Conservation (phyloP, 2,329 filamentous ascomycete genomes). For the Stagonosporopsis chrysanthemi region DNA sequence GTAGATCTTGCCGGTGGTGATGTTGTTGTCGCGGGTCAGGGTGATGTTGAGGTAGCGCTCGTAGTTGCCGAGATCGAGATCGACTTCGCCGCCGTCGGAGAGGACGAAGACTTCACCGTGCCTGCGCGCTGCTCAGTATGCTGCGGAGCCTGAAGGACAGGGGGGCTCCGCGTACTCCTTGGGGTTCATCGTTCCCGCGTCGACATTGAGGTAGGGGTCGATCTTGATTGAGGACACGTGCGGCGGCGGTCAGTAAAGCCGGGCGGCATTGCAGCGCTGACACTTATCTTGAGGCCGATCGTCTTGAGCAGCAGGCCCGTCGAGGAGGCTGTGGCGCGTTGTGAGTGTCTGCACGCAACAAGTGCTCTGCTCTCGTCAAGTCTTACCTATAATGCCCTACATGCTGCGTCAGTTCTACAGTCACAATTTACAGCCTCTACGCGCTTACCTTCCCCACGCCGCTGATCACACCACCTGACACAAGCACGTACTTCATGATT, state of each 20-base stretch:
- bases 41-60: constrained; percentile 83
- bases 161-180: constrained; percentile 59
- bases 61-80: constrained; percentile 79
- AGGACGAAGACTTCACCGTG: constrained; percentile 92
- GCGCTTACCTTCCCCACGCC: constrained; percentile 57
- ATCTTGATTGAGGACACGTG: constrained; percentile 73
- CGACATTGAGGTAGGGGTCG: constrained; percentile 77
- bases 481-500: constrained; percentile 82
- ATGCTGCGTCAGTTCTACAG: constrained; percentile 33
- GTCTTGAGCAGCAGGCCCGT: constrained; percentile 82
- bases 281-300: constrained; percentile 76
- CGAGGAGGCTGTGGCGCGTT: constrained; percentile 65
- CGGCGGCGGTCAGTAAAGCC: constrained; percentile 45
- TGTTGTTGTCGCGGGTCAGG: constrained; percentile 87
- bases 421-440: constrained; percentile 17
- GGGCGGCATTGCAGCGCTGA: constrained; percentile 22
- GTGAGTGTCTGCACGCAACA: constrained; percentile 18
- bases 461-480: constrained; percentile 69
- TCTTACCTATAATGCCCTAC: constrained; percentile 71
- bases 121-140: constrained; percentile 52
- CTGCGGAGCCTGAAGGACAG: neutral
- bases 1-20: constrained; percentile 98
- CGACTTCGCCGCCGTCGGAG: constrained; percentile 79
- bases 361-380: constrained; percentile 8
- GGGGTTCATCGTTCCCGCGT: constrained; percentile 76